Base-by-base conservation (phyloP, 1,284 basidiomycete genomes). In the Leccinum subfulvum region DNA sequence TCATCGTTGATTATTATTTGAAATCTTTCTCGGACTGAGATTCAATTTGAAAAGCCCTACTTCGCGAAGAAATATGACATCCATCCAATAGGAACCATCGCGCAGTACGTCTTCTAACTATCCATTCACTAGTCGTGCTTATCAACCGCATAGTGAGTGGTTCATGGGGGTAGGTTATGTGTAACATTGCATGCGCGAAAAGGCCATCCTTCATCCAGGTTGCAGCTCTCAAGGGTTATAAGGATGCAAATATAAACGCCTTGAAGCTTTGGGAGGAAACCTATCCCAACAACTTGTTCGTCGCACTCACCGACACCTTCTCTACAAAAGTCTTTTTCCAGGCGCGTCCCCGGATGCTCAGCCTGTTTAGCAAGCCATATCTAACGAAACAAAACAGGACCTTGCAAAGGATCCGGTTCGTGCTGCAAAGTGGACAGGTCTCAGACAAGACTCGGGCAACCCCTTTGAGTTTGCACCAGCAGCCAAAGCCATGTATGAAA, bases 401-500 rank as follows among this genome's bases (percentile, higher is more conserved):
- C 23, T 52, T 52, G 51, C 51, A 16, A 52, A 52, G 8, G 16
- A 53, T 28, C 52, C 52, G 10, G 26, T 9, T 3, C 16, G 52
- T 10, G 52, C 52, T 8, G 13, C 26, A 30, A 53, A 53, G 37
- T 97, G 95, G 95, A 79, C 79, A 18, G 90, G 90, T 1, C 78
- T 98, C 21, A 85, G 95, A n/a, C 95, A 98, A 75, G 95, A 98
- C 74, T 94, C 91, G 1, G 95, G 95, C 2, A 90, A 96, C 71
- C 94, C 95, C 0, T 84, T 91, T 65, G 76, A 76, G 11, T 97
- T 93, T 71, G 92, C 89, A 6, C 83, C 84, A 16, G 80, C 51
- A 52, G 51, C 51, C 51, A 52, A 52, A 71, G 80, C 82, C 65
- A 81, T 89, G 57, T 97, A 91, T 68, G 76, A 86, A 57, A 78